Evolutionary conservation across 768 basidiomycete species (phyloP).

Genomic region (Auriculariales sp.): DNA sequence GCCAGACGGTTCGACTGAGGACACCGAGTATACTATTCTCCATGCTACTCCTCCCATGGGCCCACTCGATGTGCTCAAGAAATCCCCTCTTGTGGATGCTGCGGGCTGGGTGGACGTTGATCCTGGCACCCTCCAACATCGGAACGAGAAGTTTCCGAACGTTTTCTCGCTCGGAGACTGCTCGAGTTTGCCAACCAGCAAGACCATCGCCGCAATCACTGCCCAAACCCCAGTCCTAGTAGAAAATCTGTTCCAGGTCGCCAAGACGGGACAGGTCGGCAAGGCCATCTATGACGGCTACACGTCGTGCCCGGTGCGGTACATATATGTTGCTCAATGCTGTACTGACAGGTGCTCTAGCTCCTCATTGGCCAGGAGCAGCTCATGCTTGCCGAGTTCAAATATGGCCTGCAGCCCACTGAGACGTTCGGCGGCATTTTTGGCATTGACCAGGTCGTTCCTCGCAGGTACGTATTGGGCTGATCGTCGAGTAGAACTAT

Average conservation of each 20-base stretch:
- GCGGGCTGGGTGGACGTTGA: slow-evolving; percentile 87
- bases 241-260: slow-evolving; percentile 69
- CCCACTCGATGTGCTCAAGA: slow-evolving; percentile 65
- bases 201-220: slow-evolving; percentile 90
- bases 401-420: slow-evolving; percentile 77
- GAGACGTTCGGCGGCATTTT: slow-evolving; percentile 64
- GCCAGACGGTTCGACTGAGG: slow-evolving; percentile 49
- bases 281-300: slow-evolving; percentile 75
- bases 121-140: slow-evolving; percentile 65
- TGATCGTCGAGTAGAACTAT: not conserved
- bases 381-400: slow-evolving; percentile 80
- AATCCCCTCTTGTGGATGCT: slow-evolving; percentile 61
- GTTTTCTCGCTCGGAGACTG: slow-evolving; percentile 90
- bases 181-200: slow-evolving; percentile 83
- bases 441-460: slow-evolving; percentile 55
- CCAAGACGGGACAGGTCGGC: slow-evolving; percentile 58
- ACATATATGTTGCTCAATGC: slow-evolving; percentile 33
- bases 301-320: slow-evolving; percentile 69
- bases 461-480: slow-evolving; percentile 41
- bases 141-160: slow-evolving; percentile 65
- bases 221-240: slow-evolving; percentile 81
- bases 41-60: slow-evolving; percentile 92
- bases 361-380: slow-evolving; percentile 19
- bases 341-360: slow-evolving; percentile 1
- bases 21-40: slow-evolving; percentile 66